Evolutionary conservation across 106 monocot species (phyloP).

Genomic region (Cymbidium sinense): DNA sequence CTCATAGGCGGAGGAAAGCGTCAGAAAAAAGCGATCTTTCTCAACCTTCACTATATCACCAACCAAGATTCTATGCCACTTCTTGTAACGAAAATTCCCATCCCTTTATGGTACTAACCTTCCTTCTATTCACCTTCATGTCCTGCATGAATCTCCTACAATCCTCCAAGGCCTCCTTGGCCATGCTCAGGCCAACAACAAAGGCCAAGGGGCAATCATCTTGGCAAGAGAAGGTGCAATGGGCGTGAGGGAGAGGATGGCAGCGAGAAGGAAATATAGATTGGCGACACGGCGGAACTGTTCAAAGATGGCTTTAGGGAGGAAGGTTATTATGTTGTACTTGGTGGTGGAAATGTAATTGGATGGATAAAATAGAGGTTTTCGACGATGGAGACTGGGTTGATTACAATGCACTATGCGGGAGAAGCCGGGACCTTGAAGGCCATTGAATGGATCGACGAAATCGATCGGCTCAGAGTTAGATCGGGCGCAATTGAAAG

Average conservation of each 20-base stretch:
- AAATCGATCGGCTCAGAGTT: background rate
- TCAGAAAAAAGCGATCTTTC: no score
- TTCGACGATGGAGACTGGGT: slow-evolving; percentile 20
- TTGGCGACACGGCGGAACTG: slow-evolving; percentile 93
- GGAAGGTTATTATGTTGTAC: no score
- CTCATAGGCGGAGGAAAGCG: slow-evolving; percentile 82
- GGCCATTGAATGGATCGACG: slow-evolving; percentile 11
- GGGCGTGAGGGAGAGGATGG: slow-evolving; percentile 50
- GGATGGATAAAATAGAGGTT: slow-evolving; percentile 37
- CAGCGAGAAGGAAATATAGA: slow-evolving; percentile 80
- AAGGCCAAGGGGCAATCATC: slow-evolving; percentile 74
- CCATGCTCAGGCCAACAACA: slow-evolving; percentile 85
- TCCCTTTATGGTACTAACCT: slow-evolving; percentile 44
- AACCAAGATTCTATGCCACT: no score
- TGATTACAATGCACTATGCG: slow-evolving; percentile 55
- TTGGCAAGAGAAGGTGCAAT: slow-evolving; percentile 66
- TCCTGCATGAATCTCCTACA: slow-evolving; percentile 80
- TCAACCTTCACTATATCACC: no score
- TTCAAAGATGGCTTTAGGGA: slow-evolving; percentile 86
- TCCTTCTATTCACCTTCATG: slow-evolving; percentile 78
- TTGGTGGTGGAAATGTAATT: no score
- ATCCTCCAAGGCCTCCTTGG: slow-evolving; percentile 87
- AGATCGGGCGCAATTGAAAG: slow-evolving; percentile 35
- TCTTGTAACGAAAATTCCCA: slow-evolving; percentile 51
- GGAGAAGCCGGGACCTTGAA: slow-evolving; percentile 77